Base-by-base conservation (phyloP, 2,329 filamentous ascomycete genomes). In the Aschersonia sp. region DNA sequence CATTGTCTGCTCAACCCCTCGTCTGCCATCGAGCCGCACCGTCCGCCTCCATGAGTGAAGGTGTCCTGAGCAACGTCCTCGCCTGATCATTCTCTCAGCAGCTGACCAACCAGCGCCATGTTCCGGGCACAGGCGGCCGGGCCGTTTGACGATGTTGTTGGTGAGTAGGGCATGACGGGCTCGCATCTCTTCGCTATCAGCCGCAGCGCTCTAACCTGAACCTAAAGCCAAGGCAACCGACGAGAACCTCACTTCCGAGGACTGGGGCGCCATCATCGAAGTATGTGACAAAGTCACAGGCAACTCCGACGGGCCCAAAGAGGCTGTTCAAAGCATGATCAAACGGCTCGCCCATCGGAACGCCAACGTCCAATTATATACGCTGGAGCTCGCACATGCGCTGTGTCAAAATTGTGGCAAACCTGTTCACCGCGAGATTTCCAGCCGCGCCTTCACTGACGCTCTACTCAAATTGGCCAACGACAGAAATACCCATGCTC, bases 351-450 rank as follows among this genome's bases (percentile, higher is more conserved):
- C 88, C 48, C 88, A 95, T 65, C 83, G 89, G 56, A 95, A 95
- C 65, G 89, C 89, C 52, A 95, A 95, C 64, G 89, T 95, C 30
- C 89, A 95, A 67, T 79, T 95, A 22, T 95, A 95, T 65, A 94
- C 89, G 10, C 79, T 95, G 50, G 87, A 94, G 82, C 82, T 95
- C 56, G 88, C 84, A 52, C 94, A 95, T 66, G 84, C 89, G 22
- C 76, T 95, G 47, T 88, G 86, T 54, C 87, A 95, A 62, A 95
- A 95, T 67, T 95, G 89, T 62, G 89, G 87, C 45, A 76, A 83
- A 50, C 75, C 77, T 54, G 84, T 95, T 66, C 88, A 95, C 68
- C 84, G 86, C 64, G 89, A 95, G 67, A 72, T 95, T 50, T 84
- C 89, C 32, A 92, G 85, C 55, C 83, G 88, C 58, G 89, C 87